Evolutionary conservation across 1,284 basidiomycete species (phyloP), one percentile per base, ranked within the genome.

Genomic region (Cryptococcus sp.): DNA sequence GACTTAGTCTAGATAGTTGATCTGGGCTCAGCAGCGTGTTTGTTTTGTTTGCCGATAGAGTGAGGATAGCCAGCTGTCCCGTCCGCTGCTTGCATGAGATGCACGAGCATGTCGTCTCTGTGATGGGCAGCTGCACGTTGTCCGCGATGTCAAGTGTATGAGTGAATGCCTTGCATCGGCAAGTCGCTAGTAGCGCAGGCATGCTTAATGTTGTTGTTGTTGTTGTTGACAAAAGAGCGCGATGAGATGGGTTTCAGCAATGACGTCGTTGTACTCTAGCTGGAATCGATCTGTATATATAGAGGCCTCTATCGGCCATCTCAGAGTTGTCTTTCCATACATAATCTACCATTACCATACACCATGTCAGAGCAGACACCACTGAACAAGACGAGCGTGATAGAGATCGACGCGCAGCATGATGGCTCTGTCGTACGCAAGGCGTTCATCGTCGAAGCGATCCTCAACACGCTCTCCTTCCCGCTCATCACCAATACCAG

Each of bases 381-480:
- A 13, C 31, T 35, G 31, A 35, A 35, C 20, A 31, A 49, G 22
- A 22, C 39, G 2, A 40, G 44, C 45, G 19, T 50, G 10, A 56
- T 66, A 49, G 38, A 40, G 23, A 54, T 57, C 42, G 60, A 62
- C 48, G 52, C 60, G 3, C 1, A 17, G 2, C 47, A 60, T 53
- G 25, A 50, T 13, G 68, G 68, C 41, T 20, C 50, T 8, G 49
- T 50, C n/a, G 54, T 70, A 38, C 59, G 67, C 27, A 56, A 53
- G 45, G 69, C 67, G 3, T 67, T 71, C 57, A 50, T 69, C 39
- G 20, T 61, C 54, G 69, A 71, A 52, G 58, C 59, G 5, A 16
- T 66, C 31, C 47, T 61, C 48, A 71, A 71, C 46, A 45, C 68
- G 20, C n/a, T 41, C 22, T 57, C 63, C 2, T 41, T 71, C 55